phyloP scores from a whole-genome alignment of 2,329 filamentous ascomycete genomes.

The Penicillium polonicum region DNA sequence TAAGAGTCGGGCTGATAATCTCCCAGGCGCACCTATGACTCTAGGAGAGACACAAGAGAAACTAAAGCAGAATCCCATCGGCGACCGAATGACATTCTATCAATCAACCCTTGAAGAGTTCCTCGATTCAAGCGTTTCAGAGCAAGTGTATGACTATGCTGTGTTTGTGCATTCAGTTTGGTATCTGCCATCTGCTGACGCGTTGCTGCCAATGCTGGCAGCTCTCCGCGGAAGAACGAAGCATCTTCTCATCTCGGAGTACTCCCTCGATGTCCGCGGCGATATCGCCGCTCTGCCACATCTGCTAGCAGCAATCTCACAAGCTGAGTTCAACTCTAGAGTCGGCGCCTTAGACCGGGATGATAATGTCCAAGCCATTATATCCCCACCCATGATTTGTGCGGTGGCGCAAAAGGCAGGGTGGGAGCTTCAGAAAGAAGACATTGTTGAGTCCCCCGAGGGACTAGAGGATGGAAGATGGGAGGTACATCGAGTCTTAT shows the following conservation, averaged over 20 bases:
- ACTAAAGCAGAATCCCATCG: background rate
- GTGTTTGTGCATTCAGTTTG: background rate
- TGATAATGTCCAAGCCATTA: background rate
- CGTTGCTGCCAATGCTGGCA: background rate
- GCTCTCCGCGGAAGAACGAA: background rate
- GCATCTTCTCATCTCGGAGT: background rate
- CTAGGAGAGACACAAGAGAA: background rate
- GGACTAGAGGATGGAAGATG: background rate
- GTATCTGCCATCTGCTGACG: background rate
- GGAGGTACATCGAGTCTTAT: background rate
- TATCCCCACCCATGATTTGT: background rate
- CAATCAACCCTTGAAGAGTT: background rate
- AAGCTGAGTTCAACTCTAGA: background rate
- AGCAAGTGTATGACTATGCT: background rate
- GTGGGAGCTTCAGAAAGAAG: background rate
- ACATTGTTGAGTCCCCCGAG: background rate
- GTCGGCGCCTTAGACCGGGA: background rate
- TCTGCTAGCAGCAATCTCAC: background rate
- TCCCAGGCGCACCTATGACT: background rate
- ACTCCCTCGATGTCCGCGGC: background rate
- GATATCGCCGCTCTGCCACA: background rate
- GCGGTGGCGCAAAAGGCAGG: background rate
- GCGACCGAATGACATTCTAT: background rate
- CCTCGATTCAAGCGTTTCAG: background rate
- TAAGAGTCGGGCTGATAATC: background rate